phyloP scores from a whole-genome alignment of 768 basidiomycete genomes.

The Rhizopogon vulgaris region DNA sequence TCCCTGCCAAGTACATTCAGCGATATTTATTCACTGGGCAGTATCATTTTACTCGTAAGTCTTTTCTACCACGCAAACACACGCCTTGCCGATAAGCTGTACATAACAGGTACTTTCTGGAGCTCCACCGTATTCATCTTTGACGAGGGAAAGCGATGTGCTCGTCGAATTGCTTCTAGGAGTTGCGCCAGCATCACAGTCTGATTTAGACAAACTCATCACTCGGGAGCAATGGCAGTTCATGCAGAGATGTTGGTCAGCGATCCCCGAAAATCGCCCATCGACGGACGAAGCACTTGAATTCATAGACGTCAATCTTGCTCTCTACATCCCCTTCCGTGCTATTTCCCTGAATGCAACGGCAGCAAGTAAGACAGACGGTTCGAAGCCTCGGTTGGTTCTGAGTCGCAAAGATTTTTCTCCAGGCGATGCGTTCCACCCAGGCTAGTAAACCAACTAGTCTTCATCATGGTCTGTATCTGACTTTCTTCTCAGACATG shows the following conservation, averaged over 20 bases:
- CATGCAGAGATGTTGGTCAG: slow-evolving; percentile 11
- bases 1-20: slow-evolving; percentile 18
- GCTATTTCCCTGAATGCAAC: not conserved
- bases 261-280: not conserved
- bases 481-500: not conserved
- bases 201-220: not conserved
- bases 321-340: not conserved
- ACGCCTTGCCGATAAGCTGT: not conserved
- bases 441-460: not conserved
- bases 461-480: no score
- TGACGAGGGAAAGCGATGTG: not conserved
- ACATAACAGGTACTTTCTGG: slow-evolving; percentile 1
- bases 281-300: not conserved
- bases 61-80: not conserved
- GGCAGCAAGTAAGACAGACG: not conserved
- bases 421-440: not conserved
- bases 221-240: slow-evolving; percentile 1
- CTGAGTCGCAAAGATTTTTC: not conserved
- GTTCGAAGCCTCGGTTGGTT: not conserved
- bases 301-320: not conserved
- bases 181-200: not conserved
- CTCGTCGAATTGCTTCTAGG: not conserved
- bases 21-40: slow-evolving; percentile 39
- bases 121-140: not conserved
- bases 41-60: slow-evolving; percentile 1